Conservation (phyloP, 2,329 filamentous ascomycete species). For the Metarhizium sp. region DNA sequence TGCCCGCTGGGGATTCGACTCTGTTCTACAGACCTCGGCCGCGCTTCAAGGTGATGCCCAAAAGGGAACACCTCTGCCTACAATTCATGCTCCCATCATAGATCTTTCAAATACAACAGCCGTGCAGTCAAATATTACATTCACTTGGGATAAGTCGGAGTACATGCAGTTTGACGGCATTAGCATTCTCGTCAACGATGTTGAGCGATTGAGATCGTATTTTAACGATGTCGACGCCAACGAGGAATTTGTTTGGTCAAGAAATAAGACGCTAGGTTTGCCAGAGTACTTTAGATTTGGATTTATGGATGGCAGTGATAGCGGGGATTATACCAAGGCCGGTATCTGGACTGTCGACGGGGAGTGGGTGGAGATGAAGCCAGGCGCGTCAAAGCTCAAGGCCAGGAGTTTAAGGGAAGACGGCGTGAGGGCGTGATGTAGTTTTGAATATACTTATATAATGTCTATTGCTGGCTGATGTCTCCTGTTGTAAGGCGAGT, state of each 20-base stretch:
- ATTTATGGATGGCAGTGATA: slow-evolving; percentile 55
- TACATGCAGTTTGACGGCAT: slow-evolving; percentile 58
- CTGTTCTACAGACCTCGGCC: slow-evolving; percentile 72
- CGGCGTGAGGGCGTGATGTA: slow-evolving; percentile 11
- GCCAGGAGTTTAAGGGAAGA: slow-evolving; percentile 15
- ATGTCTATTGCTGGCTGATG: too few species aligned
- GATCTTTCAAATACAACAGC: slow-evolving; percentile 25
- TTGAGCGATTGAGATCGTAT: slow-evolving; percentile 69
- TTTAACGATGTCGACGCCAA: slow-evolving; percentile 43
- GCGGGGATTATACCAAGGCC: slow-evolving; percentile 66
- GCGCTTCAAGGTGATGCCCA: slow-evolving; percentile 62
- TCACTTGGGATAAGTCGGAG: slow-evolving; percentile 38
- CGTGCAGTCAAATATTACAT: slow-evolving; percentile 55
- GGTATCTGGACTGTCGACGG: slow-evolving; percentile 58
- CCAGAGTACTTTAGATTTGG: slow-evolving; percentile 73
- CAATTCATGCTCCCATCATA: slow-evolving; percentile 37
- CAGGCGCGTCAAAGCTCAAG: slow-evolving; percentile 45
- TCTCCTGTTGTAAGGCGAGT: too few species aligned
- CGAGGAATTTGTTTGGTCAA: slow-evolving; percentile 49
- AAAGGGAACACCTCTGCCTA: slow-evolving; percentile 51
- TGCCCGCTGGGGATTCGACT: slow-evolving; percentile 87
- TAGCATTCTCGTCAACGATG: slow-evolving; percentile 75
- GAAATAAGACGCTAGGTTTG: slow-evolving; percentile 32
- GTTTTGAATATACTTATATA: not conserved
- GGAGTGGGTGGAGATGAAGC: slow-evolving; percentile 55